A percentile compares a stretch with the other conserved stretches of the same genome.
Evolutionary conservation across 2,329 filamentous ascomycete genomes (phyloP).

Genomic region (Arachnomyces sp.): DNA sequence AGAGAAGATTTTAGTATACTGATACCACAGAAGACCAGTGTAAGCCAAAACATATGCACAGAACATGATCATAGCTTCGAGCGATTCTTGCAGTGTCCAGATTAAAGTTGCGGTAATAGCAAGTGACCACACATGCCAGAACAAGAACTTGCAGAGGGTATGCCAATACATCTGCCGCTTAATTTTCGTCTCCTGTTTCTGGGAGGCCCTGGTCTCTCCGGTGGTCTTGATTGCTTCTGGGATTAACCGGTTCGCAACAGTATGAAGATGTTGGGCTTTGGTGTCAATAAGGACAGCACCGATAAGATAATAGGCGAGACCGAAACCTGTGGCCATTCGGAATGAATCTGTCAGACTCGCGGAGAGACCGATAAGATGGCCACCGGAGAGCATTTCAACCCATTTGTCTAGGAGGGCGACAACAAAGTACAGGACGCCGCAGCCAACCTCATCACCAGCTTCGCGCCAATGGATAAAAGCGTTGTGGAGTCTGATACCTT

Average conservation of each 20-base stretch:
- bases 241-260: constrained; percentile 34
- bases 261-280: constrained; percentile 45
- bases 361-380: constrained; percentile 32
- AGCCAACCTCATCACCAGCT: constrained; percentile 46
- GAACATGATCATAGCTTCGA: constrained; percentile 41
- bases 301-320: constrained; percentile 50
- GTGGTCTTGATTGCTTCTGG: constrained; percentile 34
- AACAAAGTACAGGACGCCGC: constrained; percentile 47
- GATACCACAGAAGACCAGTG: constrained; percentile 46
- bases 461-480: constrained; percentile 53
- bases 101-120: constrained; percentile 42
- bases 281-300: constrained; percentile 50
- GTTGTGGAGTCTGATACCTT: constrained; percentile 48
- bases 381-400: constrained; percentile 42
- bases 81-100: constrained; percentile 43
- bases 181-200: constrained; percentile 38
- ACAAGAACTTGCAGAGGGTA: constrained; percentile 42
- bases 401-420: constrained; percentile 50
- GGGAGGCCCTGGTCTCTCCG: constrained; percentile 36
- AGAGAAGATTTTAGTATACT: constrained; percentile 46
- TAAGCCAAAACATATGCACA: constrained; percentile 42
- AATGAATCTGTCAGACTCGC: constrained; percentile 27
- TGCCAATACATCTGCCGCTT: constrained; percentile 45
- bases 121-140: constrained; percentile 46
- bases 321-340: constrained; percentile 45